Percentiles rank a stretch among this genome's conserved stretches.
phyloP scores from a whole-genome alignment of 1,139 yeast species.

The Kurtzmaniella quercitrusa region DNA sequence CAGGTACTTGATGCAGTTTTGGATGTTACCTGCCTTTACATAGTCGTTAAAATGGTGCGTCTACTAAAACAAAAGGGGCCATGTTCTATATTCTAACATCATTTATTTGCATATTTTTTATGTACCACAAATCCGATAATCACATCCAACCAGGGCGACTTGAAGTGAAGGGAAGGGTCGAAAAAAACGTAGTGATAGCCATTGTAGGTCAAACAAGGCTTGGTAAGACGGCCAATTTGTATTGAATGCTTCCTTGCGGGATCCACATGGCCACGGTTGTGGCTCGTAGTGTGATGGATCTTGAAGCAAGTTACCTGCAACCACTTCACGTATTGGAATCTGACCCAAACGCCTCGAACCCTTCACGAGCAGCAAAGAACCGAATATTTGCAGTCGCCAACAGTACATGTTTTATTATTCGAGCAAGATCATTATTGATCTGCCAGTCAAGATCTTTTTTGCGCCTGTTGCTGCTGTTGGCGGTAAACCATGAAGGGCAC shows the following conservation, averaged over 20 bases:
- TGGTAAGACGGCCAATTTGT: too few relatives aligned
- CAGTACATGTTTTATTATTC: not conserved
- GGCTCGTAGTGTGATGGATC: too few relatives aligned
- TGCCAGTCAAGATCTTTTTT: not conserved
- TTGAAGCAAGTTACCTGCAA: too few relatives aligned
- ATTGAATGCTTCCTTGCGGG: too few relatives aligned
- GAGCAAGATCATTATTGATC: not conserved
- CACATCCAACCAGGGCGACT: not conserved
- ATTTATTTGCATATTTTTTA: not conserved
- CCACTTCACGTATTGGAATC: too few relatives aligned
- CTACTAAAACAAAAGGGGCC: not conserved
- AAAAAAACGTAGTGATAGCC: too few relatives aligned
- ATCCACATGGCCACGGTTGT: too few relatives aligned
- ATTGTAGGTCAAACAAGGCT: too few relatives aligned
- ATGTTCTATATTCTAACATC: not conserved
- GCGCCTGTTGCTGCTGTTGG: constrained; percentile 16
- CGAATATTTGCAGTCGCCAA: not conserved
- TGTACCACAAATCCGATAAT: not conserved
- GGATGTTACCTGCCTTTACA: not conserved
- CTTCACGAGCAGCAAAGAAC: too few relatives aligned
- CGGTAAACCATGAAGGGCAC: constrained; percentile 48
- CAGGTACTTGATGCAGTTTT: not conserved
- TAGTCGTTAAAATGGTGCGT: not conserved
- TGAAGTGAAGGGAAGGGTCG: too few relatives aligned
- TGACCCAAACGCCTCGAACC: too few relatives aligned